These are phyloP conservation scores for Saccharomycopsis schoenii DNA, from an alignment of 805 yeast genomes.

Conservation along the genomic window DNA sequence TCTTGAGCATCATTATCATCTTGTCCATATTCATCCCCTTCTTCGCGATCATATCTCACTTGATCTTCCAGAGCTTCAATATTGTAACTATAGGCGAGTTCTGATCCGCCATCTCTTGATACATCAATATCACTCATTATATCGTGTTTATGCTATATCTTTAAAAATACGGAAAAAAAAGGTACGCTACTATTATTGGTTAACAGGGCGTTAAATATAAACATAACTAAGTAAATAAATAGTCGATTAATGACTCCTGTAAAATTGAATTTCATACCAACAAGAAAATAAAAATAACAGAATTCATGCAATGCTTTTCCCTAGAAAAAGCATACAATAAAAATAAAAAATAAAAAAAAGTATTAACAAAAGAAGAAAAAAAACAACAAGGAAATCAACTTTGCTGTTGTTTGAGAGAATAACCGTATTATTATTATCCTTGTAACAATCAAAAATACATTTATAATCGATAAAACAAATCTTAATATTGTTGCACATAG, in stretches of 20 bases:
- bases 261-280: not conserved
- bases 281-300: not conserved
- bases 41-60: conserved; percentile 13
- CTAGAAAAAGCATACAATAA: not conserved
- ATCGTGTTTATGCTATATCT: no score
- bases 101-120: not conserved
- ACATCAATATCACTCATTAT: not conserved
- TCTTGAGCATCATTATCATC: conserved; percentile 14
- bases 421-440: no score
- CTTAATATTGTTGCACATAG: no score
- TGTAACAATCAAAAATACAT: no score
- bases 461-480: no score
- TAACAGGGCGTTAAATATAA: not conserved
- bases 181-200: no score
- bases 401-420: no score
- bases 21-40: conserved; percentile 15
- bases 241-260: no score
- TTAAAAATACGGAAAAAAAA: no score
- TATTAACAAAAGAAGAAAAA: no score
- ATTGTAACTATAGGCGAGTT: not conserved
- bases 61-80: conserved; percentile 7
- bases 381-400: not conserved
- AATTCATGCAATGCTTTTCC: not conserved
- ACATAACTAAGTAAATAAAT: no score
- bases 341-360: no score